A percentile compares a stretch with the other conserved stretches of the same genome.
phyloP scores from a whole-genome alignment of 2,329 filamentous ascomycete species.

The Colletotrichum tamarilloi region DNA sequence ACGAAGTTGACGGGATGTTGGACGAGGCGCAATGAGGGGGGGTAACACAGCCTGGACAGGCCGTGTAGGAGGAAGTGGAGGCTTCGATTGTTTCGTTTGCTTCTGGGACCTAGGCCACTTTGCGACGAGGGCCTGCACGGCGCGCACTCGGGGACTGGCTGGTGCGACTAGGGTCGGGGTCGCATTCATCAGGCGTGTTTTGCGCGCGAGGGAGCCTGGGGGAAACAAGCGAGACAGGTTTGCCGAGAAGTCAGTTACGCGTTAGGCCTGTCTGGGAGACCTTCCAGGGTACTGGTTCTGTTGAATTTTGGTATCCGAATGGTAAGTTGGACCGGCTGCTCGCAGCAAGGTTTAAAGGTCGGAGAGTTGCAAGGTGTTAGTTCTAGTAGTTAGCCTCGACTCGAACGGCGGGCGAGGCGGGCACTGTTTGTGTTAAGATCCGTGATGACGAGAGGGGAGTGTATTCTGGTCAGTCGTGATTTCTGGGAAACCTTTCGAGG shows the following conservation, averaged over 20 bases:
- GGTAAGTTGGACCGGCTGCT: conserved; percentile 12
- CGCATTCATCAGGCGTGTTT: conserved; percentile 18
- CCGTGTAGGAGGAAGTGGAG: conserved; percentile 25
- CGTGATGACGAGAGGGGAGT: neutral
- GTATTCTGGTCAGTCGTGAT: neutral
- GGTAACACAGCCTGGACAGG: conserved; percentile 31
- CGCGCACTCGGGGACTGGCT: conserved; percentile 32
- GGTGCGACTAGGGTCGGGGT: conserved; percentile 26
- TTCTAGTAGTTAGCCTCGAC: neutral
- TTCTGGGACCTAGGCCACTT: conserved; percentile 24
- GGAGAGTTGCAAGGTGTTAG: neutral
- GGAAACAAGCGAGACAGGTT: conserved; percentile 29
- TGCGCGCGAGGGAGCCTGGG: conserved; percentile 6
- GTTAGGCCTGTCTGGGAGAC: conserved; percentile 24
- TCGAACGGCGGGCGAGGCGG: neutral
- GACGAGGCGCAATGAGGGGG: conserved; percentile 31
- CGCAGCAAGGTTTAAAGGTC: conserved; percentile 11
- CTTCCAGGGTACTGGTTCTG: conserved; percentile 12
- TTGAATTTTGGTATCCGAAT: neutral
- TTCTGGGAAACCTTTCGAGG: conserved; percentile 1
- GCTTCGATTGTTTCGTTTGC: conserved; percentile 33
- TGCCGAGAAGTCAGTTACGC: conserved; percentile 30
- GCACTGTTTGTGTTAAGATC: neutral
- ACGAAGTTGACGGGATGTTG: conserved; percentile 27
- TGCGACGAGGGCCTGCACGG: conserved; percentile 35